These are phyloP conservation scores for Dothiorella sarmentorum DNA, from an alignment of 2,329 filamentous ascomycete species.

Conservation along the genomic window DNA sequence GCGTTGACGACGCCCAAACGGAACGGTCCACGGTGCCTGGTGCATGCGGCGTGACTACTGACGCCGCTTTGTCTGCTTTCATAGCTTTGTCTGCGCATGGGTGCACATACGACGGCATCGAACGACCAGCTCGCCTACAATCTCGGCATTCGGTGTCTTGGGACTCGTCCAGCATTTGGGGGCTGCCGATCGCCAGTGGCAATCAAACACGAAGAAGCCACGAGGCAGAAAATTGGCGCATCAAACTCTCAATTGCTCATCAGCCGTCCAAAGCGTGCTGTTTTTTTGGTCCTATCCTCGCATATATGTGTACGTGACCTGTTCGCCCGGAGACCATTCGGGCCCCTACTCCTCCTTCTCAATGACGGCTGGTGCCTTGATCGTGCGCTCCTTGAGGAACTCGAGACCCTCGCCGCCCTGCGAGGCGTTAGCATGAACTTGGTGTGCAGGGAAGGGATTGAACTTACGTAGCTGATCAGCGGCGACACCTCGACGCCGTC, in stretches of 20 bases:
- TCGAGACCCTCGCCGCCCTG: conserved; percentile 62
- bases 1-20: neutral
- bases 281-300: conserved; percentile 8
- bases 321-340: conserved; percentile 8
- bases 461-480: conserved; percentile 89
- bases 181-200: neutral
- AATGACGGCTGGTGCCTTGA: conserved; percentile 63
- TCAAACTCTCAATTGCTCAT: conserved; percentile 10
- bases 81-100: neutral
- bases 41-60: neutral
- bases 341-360: conserved; percentile 52
- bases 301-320: neutral
- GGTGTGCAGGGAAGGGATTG: neutral
- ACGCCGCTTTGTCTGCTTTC: too few relatives aligned
- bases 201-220: neutral
- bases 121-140: conserved; percentile 14
- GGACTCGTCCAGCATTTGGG: neutral
- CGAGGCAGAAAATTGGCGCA: neutral
- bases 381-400: conserved; percentile 56
- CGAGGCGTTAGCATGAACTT: conserved; percentile 15
- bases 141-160: conserved; percentile 7
- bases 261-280: conserved; percentile 2
- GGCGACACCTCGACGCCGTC: conserved; percentile 87
- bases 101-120: neutral
- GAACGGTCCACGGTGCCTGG: conserved; percentile 6